Evolutionary conservation across 2,329 filamentous ascomycete species (phyloP).

Genomic region (Colletotrichum musae): DNA sequence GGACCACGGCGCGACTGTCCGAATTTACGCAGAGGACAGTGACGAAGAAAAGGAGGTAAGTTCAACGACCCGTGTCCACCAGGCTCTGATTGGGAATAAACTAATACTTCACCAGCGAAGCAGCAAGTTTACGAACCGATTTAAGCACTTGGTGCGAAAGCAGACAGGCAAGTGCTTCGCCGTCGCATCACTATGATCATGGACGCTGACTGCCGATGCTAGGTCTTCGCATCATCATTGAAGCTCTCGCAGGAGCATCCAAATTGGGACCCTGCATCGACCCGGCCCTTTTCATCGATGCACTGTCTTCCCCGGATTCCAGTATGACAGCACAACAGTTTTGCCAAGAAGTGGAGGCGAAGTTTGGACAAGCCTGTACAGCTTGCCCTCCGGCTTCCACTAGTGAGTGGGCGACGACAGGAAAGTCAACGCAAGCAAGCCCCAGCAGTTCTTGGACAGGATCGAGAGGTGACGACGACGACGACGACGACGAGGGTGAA

Average conservation of each 20-base stretch:
- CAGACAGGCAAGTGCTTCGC: not conserved
- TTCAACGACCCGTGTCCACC: too few relatives aligned
- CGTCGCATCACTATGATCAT: too few relatives aligned
- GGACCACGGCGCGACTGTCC: not conserved
- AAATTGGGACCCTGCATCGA: constrained; percentile 21
- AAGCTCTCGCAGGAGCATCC: constrained; percentile 14
- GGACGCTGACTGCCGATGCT: not conserved
- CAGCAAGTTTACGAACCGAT: not conserved
- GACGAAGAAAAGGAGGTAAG: constrained; percentile 10
- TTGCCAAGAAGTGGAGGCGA: not conserved
- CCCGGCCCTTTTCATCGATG: constrained; percentile 4
- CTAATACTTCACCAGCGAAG: not conserved
- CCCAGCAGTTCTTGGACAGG: too few relatives aligned
- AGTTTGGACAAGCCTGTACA: not conserved
- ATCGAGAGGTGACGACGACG: not conserved
- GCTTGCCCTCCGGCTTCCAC: too few relatives aligned
- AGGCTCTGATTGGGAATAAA: not conserved
- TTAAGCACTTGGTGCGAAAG: constrained; percentile 1
- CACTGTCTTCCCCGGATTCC: constrained; percentile 5
- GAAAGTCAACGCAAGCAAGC: too few relatives aligned
- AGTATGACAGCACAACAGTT: not conserved
- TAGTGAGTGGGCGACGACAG: too few relatives aligned
- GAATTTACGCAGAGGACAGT: not conserved
- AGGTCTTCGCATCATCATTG: constrained; percentile 48
- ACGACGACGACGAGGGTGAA: not conserved